Evolutionary conservation across 2,329 filamentous ascomycete species (phyloP), one percentile per base, ranked within the genome.

Genomic region (Ceratocystiopsis minuta): DNA sequence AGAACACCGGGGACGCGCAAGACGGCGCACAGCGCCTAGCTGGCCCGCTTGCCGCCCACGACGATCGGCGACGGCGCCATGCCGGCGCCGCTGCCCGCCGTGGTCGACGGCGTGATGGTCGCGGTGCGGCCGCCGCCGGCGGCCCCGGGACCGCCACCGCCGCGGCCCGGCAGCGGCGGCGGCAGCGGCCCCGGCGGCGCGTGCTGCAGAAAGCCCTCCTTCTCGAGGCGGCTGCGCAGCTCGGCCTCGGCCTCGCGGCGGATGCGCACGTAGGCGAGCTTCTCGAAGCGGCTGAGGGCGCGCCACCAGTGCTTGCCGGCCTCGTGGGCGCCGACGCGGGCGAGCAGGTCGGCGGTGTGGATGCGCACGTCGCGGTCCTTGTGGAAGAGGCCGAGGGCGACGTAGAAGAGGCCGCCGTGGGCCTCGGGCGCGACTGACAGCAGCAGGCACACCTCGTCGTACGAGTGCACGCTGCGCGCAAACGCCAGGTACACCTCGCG

Each of bases 271-370:
- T 80, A 94, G 3, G 82, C 88, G 48, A 93, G 61, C 60, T 88
- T 92, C 51, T 87, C 80, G 55, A 95, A 98, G 37, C 84, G 70
- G 44, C 86, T 90, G 39, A 98, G 64, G 28, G 75, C 75, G 49
- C 71, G 75, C 84, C 88, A 98, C 70, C 90, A 96, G 60, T 96
- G 85, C 53, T 86, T 72, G 2, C 90, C 90, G 11, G 86, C 90
- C 54, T 92, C 81, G 59, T 98, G 88, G 44, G 80, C 77, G 50
- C 77, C 73, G 42, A 98, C 77, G 17, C 86, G 72, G 50, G 88
- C 85, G 17, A 98, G 60, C 33, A 98, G 62, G 46, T 82, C 82
- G 1, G 84, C 79, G 2, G 84, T 82, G 43, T 75, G 76, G 51
- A 80, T 62, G 33, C 90, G 71, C 12, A 95, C 87, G 40, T 85